Percentiles rank a stretch among this genome's conserved stretches.
Evolutionary conservation across 805 yeast genomes (phyloP).

Genomic region (Candida vaughaniae): DNA sequence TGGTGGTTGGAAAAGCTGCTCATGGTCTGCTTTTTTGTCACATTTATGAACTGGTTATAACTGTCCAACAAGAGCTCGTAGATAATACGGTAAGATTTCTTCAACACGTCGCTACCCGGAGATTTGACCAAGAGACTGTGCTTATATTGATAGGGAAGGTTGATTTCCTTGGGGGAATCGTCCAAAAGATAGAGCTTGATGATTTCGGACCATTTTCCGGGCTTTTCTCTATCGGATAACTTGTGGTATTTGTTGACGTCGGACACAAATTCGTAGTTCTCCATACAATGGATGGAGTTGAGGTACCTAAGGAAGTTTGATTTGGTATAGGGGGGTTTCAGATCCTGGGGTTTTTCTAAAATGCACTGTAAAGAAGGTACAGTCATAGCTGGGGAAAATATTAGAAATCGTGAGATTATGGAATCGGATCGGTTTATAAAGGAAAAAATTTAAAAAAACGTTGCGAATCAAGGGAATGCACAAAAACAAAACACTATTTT

Average conservation of each 20-base stretch:
- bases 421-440: no score
- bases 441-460: no score
- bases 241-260: conserved; percentile 13
- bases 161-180: conserved; percentile 32
- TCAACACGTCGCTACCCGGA: conserved; percentile 19
- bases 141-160: conserved; percentile 27
- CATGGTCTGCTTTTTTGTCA: conserved; percentile 6
- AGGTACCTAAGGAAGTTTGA: conserved; percentile 26
- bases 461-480: no score
- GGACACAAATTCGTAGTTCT: conserved; percentile 33
- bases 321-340: conserved; percentile 8
- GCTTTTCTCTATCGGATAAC: conserved; percentile 9
- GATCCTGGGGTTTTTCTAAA: conserved; percentile 4
- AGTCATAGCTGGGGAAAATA: conserved; percentile 9
- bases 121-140: conserved; percentile 17
- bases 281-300: conserved; percentile 31
- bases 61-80: conserved; percentile 32
- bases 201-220: conserved; percentile 25
- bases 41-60: conserved; percentile 31
- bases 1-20: background rate
- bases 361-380: conserved; percentile 14
- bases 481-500: no score
- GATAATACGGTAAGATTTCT: conserved; percentile 17
- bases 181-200: conserved; percentile 25
- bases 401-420: conserved; percentile 2